phyloP scores from a whole-genome alignment of 176 grass and related monocot species.

The Poa annua region DNA sequence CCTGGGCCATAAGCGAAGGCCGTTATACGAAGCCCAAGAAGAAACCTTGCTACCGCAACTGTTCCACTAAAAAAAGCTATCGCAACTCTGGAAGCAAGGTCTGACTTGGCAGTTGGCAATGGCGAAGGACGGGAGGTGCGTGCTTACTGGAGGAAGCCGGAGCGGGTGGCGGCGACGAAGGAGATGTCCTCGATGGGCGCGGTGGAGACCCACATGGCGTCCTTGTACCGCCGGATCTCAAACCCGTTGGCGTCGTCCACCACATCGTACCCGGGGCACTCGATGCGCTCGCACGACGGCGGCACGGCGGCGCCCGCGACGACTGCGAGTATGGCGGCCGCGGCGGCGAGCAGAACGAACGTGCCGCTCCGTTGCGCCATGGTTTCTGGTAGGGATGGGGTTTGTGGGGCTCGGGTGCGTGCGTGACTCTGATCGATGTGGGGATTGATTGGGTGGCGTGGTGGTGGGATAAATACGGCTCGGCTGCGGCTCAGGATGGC shows the following conservation, averaged over 20 bases:
- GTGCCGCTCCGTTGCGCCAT: constrained; percentile 44
- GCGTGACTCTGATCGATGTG: background rate
- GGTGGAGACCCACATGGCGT: constrained; percentile 75
- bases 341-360: constrained; percentile 27
- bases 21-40: background rate
- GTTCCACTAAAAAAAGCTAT: too few species aligned
- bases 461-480: constrained; percentile 35
- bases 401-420: constrained; percentile 40
- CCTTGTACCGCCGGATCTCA: constrained; percentile 86
- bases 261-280: constrained; percentile 89
- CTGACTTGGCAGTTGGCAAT: background rate
- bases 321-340: background rate
- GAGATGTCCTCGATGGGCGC: constrained; percentile 86
- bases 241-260: constrained; percentile 86
- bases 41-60: background rate
- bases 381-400: background rate
- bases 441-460: constrained; percentile 26
- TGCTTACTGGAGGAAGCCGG: constrained; percentile 75
- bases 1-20: constrained; percentile 43
- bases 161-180: constrained; percentile 80
- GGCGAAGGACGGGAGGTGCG: background rate
- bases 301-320: constrained; percentile 27
- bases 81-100: background rate
- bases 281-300: constrained; percentile 91
- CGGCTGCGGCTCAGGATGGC: constrained; percentile 26